Base-by-base conservation (phyloP, 441 rosid genomes). In the Dalechampia spathulata region DNA sequence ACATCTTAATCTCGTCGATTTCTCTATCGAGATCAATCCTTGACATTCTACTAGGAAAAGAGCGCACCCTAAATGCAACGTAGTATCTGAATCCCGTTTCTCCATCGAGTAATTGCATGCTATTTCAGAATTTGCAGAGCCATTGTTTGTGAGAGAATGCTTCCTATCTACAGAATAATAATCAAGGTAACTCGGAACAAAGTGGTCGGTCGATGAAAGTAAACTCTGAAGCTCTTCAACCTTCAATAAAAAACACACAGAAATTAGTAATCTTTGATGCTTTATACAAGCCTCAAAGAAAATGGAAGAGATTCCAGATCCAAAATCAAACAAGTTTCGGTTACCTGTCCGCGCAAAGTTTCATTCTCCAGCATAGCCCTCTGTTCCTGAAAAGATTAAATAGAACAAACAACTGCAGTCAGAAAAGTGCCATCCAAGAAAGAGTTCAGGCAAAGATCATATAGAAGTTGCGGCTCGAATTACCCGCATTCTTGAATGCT, bases 271-370 rank as follows among this genome's bases (percentile, higher is more conserved):
- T 26, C 30, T 8, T 3, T 30, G 23, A 34, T n/a, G 22, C 27
- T 40, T 37, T 17, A n/a, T 43, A 21, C 48, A 37, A n/a, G n/a
- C n/a, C n/a, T n/a, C n/a, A n/a, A n/a, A n/a, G n/a, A n/a, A n/a
- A 34, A 40, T 32, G 53, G 34, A 40, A 32, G 41, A 22, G 1
- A 39, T 38, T 16, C n/a, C 23, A 7, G 26, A 56, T 20, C 38
- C 26, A 49, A n/a, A 57, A 48, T 25, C 56, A 38, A n/a, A 48
- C 65, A 58, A 62, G 6, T 28, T 21, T 27, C 49, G 30, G 57
- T 66, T 55, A 71, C 98, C 90, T 87, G 96, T 83, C 83, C 78
- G 52, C 87, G 95, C 59, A 91, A 74, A 68, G 93, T 78, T 80
- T 79, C 90, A 57, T 91, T 91, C 82, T 91, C 98, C 73, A 86